phyloP scores from a whole-genome alignment of 176 grass and related monocot genomes.

The Elymus sibiricus region DNA sequence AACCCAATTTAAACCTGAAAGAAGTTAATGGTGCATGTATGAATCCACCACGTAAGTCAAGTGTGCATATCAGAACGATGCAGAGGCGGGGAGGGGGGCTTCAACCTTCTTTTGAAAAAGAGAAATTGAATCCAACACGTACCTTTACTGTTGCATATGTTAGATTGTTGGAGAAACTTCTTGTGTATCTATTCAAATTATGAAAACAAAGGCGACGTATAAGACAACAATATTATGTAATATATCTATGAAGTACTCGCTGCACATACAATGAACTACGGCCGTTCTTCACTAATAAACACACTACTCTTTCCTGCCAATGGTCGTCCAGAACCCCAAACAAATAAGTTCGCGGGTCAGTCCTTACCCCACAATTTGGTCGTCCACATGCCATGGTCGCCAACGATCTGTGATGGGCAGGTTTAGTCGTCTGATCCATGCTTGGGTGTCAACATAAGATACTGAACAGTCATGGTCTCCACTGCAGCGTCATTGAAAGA shows the following conservation, averaged over 20 bases:
- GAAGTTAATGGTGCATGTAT: background rate
- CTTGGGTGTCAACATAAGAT: slow-evolving; percentile 35
- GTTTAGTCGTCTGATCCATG: slow-evolving; percentile 61
- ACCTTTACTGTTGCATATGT: slow-evolving; percentile 81
- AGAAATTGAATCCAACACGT: background rate
- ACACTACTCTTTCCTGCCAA: no score
- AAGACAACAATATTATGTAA: background rate
- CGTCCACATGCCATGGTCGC: slow-evolving; percentile 48
- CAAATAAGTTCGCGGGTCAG: background rate
- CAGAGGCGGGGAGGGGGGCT: no score
- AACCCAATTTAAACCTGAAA: background rate
- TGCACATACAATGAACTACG: background rate
- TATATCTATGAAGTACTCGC: no score
- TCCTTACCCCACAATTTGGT: slow-evolving; percentile 69
- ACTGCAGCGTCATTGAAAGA: background rate
- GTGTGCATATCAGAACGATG: no score
- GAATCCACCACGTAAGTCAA: background rate
- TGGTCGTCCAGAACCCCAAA: no score
- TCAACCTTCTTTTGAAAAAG: no score
- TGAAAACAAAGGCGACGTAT: background rate
- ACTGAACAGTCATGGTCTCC: slow-evolving; percentile 43
- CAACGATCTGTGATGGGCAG: slow-evolving; percentile 42
- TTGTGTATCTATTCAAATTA: slow-evolving; percentile 42
- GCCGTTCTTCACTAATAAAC: background rate
- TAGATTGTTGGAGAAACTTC: slow-evolving; percentile 53